Percentiles rank a stretch among this genome's conserved stretches.
Evolutionary conservation across 345 rosid genomes (phyloP).

Genomic region (Clarkia xantiana): DNA sequence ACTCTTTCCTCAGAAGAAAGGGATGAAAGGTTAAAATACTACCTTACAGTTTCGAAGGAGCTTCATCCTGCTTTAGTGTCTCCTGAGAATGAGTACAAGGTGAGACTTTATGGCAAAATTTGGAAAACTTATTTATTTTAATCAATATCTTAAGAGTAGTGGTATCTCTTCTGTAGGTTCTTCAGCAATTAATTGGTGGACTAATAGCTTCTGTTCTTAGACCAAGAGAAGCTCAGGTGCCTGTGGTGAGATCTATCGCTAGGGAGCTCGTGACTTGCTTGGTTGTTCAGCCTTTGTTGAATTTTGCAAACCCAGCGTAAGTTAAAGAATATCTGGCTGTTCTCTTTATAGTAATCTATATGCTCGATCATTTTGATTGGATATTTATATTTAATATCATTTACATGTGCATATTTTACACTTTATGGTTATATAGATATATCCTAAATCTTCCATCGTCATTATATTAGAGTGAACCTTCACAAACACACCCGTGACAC

Average conservation of each 20-base stretch:
- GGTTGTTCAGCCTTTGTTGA: slow-evolving; percentile 78
- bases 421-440: no score
- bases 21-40: slow-evolving; percentile 82
- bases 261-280: slow-evolving; percentile 92
- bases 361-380: no score
- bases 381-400: no score
- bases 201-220: slow-evolving; percentile 65
- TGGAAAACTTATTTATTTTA: no score
- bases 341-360: not conserved
- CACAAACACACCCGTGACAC: no score
- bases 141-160: slow-evolving; percentile 1
- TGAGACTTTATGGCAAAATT: slow-evolving; percentile 18
- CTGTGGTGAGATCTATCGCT: slow-evolving; percentile 79
- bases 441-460: no score
- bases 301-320: slow-evolving; percentile 78
- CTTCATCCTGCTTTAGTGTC: slow-evolving; percentile 88
- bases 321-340: slow-evolving; percentile 11
- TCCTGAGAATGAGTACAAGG: slow-evolving; percentile 99
- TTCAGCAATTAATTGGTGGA: slow-evolving; percentile 71
- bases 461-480: no score
- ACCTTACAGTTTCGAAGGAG: slow-evolving; percentile 73
- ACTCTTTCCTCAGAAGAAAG: slow-evolving; percentile 78
- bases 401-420: no score
- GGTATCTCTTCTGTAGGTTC: slow-evolving; percentile 37
- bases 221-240: slow-evolving; percentile 88